Conservation (phyloP, 169 alveolate species). For the Hepatocystis sp. region DNA sequence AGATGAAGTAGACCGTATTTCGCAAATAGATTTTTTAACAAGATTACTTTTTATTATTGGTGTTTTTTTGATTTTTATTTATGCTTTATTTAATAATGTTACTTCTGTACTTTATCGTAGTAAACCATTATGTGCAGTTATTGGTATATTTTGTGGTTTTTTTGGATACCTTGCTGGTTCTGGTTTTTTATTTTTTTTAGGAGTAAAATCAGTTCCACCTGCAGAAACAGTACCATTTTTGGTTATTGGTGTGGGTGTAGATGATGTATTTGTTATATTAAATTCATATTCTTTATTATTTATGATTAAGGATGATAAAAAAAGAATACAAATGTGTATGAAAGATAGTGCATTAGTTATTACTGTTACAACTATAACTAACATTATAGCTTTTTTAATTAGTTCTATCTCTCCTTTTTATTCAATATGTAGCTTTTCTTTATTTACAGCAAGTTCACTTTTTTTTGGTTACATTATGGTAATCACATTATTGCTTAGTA, state of each 20-base stretch:
- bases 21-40: slow-evolving; percentile 40
- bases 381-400: slow-evolving; percentile 84
- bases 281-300: slow-evolving; percentile 84
- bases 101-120: slow-evolving; percentile 62
- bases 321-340: slow-evolving; percentile 83
- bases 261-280: slow-evolving; percentile 86
- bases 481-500: slow-evolving; percentile 83
- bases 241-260: slow-evolving; percentile 88
- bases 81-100: slow-evolving; percentile 61
- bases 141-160: slow-evolving; percentile 87
- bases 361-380: slow-evolving; percentile 88
- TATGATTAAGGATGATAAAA: slow-evolving; percentile 82
- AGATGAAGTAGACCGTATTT: slow-evolving; percentile 63
- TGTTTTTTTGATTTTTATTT: slow-evolving; percentile 35
- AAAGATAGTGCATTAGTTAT: slow-evolving; percentile 87
- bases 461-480: slow-evolving; percentile 85
- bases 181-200: slow-evolving; percentile 85
- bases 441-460: slow-evolving; percentile 83
- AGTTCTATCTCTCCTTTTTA: slow-evolving; percentile 88
- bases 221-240: slow-evolving; percentile 88
- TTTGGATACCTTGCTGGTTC: slow-evolving; percentile 87
- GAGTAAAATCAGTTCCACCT: slow-evolving; percentile 85
- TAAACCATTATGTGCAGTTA: slow-evolving; percentile 74
- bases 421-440: slow-evolving; percentile 86
- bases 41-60: slow-evolving; percentile 45